phyloP scores from a whole-genome alignment of 208 protist species.

The Acanthamoeba rhysodes region DNA sequence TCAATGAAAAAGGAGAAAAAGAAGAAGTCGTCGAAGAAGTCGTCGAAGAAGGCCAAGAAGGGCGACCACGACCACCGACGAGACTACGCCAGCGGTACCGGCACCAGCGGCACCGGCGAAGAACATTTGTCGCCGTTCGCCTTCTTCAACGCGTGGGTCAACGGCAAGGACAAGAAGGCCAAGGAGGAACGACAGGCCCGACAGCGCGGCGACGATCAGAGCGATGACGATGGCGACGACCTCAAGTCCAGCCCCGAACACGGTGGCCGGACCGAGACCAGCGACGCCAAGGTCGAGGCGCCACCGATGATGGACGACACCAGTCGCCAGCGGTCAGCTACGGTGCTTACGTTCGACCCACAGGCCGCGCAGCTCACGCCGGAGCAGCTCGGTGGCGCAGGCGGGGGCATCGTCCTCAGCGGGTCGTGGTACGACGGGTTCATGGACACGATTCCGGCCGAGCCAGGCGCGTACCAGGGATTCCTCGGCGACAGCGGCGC shows the following conservation, averaged over 20 bases:
- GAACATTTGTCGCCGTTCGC: conserved; percentile 34
- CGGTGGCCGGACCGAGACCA: not conserved
- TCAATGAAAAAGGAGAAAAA: not conserved
- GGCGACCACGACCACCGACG: not conserved
- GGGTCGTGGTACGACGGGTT: conserved; percentile 41
- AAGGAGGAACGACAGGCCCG: conserved; percentile 57
- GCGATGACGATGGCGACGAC: not conserved
- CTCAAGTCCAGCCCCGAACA: not conserved
- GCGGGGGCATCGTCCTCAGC: conserved; percentile 8
- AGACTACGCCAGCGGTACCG: not conserved
- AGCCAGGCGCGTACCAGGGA: not conserved
- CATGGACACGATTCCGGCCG: conserved; percentile 5
- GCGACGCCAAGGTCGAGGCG: not conserved
- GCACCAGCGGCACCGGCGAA: not conserved
- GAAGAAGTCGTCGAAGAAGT: not conserved
- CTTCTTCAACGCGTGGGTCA: conserved; percentile 69
- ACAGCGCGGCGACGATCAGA: not conserved
- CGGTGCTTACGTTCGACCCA: not conserved
- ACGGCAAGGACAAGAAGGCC: conserved; percentile 59
- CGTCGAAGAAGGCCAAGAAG: not conserved
- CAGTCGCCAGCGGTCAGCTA: not conserved
- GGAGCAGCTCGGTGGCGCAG: not conserved
- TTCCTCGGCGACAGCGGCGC: not conserved
- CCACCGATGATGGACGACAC: too few species aligned
- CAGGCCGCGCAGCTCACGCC: not conserved